Percentiles rank a stretch among this genome's conserved stretches.
These are phyloP conservation scores for Cercospora brassicicola DNA, from an alignment of 2,329 filamentous ascomycete species.

Conservation along the genomic window DNA sequence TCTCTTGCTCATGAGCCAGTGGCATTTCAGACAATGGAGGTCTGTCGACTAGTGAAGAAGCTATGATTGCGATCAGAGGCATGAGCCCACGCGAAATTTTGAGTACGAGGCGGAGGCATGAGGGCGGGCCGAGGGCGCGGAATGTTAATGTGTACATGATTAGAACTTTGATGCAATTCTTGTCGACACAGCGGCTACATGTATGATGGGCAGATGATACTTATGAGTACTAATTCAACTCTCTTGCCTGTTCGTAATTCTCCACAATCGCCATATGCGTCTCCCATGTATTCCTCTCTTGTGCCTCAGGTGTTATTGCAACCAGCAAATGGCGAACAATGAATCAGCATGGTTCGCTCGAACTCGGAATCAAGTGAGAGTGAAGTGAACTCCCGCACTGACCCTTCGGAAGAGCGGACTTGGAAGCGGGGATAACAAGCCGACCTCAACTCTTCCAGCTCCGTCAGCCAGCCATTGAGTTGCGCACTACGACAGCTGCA, in stretches of 20 bases:
- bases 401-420: constrained; percentile 10
- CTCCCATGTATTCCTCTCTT: background rate
- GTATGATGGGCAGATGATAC: background rate
- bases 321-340: background rate
- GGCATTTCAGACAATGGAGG: background rate
- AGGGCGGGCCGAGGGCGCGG: background rate
- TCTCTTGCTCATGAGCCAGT: background rate
- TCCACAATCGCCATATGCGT: background rate
- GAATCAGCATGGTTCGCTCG: background rate
- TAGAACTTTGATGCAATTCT: background rate
- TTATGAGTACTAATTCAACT: background rate
- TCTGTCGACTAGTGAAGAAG: background rate
- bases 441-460: constrained; percentile 1
- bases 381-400: constrained; percentile 1
- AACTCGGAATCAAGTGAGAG: background rate
- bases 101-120: background rate
- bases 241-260: background rate
- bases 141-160: background rate
- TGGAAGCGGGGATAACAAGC: background rate
- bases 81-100: background rate
- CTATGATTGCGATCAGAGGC: background rate
- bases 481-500: background rate
- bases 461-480: background rate
- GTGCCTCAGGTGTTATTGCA: background rate
- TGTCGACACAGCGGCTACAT: background rate